Conservation (phyloP, 2,329 filamentous ascomycete species). For the Epicoccum sorghinum region DNA sequence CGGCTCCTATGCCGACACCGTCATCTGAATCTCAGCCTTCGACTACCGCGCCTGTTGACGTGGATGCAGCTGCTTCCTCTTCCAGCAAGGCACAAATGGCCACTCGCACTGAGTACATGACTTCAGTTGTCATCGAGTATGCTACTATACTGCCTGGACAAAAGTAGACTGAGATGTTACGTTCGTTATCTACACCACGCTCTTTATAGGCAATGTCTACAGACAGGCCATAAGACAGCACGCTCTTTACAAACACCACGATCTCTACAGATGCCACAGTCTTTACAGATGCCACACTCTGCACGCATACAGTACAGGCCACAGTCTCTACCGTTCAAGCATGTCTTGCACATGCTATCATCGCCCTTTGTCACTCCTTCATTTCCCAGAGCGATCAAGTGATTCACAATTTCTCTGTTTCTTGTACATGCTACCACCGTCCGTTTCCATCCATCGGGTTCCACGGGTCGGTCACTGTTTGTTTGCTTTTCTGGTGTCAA, state of each 20-base stretch:
- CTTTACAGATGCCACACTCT: too few relatives aligned
- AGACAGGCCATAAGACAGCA: too few relatives aligned
- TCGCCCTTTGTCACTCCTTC: too few relatives aligned
- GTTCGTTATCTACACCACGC: too few relatives aligned
- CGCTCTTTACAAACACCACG: neutral
- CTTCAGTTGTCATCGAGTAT: slow-evolving; percentile 25
- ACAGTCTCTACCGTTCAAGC: too few relatives aligned
- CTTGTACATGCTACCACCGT: neutral
- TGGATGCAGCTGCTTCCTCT: neutral
- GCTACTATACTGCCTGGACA: slow-evolving; percentile 19
- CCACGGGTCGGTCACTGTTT: neutral
- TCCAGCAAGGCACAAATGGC: slow-evolving; percentile 8
- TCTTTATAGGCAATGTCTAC: too few relatives aligned
- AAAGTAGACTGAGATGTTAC: neutral
- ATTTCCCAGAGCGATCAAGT: too few relatives aligned
- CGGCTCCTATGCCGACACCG: neutral
- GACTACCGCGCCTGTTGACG: slow-evolving; percentile 57
- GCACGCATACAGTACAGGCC: too few relatives aligned
- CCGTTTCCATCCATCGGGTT: neutral
- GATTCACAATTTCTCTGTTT: neutral
- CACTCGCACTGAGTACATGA: slow-evolving; percentile 21
- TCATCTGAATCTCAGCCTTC: slow-evolving; percentile 47
- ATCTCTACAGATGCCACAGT: too few relatives aligned
- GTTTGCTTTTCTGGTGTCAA: neutral
- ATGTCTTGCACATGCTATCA: too few relatives aligned